Percentiles rank a stretch among this genome's conserved stretches.
Evolutionary conservation across 108 stramenopile species (phyloP).

Genomic region (Conticribra weissflogii): DNA sequence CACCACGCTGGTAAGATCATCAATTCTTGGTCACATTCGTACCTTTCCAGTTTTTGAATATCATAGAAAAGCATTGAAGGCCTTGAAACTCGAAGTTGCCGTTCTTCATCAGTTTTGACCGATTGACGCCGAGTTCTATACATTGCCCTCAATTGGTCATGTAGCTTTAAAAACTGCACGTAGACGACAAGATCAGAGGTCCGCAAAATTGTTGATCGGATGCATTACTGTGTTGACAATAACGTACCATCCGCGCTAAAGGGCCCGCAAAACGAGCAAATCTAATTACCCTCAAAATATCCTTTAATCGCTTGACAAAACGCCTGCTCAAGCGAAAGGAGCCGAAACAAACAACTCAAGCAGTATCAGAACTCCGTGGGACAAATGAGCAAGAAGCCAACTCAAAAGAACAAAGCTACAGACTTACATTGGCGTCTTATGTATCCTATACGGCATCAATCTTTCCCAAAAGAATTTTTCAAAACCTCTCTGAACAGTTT

Average conservation of each 20-base stretch:
- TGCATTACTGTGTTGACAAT: background rate
- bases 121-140: constrained; percentile 34
- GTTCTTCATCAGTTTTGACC: constrained; percentile 32
- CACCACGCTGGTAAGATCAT: too few species aligned
- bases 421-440: constrained; percentile 49
- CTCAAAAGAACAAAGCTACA: too few species aligned
- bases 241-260: constrained; percentile 47
- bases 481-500: constrained; percentile 23
- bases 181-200: background rate
- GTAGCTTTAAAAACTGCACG: constrained; percentile 36
- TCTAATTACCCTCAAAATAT: constrained; percentile 52
- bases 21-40: too few species aligned
- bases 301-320: constrained; percentile 49
- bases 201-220: background rate
- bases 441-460: constrained; percentile 54
- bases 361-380: too few species aligned
- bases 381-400: too few species aligned
- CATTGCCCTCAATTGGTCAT: constrained; percentile 43
- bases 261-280: constrained; percentile 65
- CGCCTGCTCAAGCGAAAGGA: too few species aligned
- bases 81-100: constrained; percentile 14
- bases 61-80: constrained; percentile 45
- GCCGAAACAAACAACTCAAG: too few species aligned
- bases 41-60: constrained; percentile 37
- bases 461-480: constrained; percentile 48